These are phyloP conservation scores for Carnegiea gigantea DNA, from an alignment of 179 eudicot species.

Conservation along the genomic window DNA sequence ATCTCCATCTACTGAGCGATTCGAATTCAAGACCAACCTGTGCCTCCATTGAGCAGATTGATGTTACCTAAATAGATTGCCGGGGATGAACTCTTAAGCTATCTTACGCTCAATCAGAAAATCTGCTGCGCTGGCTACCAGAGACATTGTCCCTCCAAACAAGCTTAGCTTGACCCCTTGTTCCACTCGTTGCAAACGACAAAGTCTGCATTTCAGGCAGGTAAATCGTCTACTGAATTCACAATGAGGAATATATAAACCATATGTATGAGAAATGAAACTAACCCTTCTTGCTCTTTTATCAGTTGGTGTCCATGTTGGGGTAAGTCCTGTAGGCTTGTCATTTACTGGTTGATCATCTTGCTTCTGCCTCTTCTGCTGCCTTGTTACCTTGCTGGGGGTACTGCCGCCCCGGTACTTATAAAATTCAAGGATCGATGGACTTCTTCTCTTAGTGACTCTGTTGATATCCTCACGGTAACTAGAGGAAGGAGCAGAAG, in stretches of 20 bases:
- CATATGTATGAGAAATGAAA: conserved; percentile 14
- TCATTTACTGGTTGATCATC: conserved; percentile 42
- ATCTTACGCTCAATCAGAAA: conserved; percentile 13
- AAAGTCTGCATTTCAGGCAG: conserved; percentile 58
- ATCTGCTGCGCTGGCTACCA: conserved; percentile 27
- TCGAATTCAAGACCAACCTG: conserved; percentile 25
- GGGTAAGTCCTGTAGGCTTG: conserved; percentile 36
- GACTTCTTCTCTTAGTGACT: conserved; percentile 72
- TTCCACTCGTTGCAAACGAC: conserved; percentile 67
- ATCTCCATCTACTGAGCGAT: not conserved
- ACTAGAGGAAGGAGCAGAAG: conserved; percentile 43
- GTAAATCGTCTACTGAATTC: conserved; percentile 10
- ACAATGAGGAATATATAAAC: not conserved
- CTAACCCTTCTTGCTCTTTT: conserved; percentile 85
- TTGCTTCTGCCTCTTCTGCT: conserved; percentile 50
- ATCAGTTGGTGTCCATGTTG: conserved; percentile 74
- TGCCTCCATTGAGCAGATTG: not conserved
- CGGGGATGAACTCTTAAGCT: not conserved
- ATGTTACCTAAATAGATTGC: conserved; percentile 17
- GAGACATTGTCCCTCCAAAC: conserved; percentile 60
- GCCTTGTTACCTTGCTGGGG: conserved; percentile 43
- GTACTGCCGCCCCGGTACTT: conserved; percentile 70
- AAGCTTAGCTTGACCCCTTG: conserved; percentile 80
- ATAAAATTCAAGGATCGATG: conserved; percentile 70
- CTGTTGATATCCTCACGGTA: conserved; percentile 39